Percentiles rank a stretch among this genome's conserved stretches.
phyloP scores from a whole-genome alignment of 1,139 yeast species.

The Geotrichum phurueaensis region DNA sequence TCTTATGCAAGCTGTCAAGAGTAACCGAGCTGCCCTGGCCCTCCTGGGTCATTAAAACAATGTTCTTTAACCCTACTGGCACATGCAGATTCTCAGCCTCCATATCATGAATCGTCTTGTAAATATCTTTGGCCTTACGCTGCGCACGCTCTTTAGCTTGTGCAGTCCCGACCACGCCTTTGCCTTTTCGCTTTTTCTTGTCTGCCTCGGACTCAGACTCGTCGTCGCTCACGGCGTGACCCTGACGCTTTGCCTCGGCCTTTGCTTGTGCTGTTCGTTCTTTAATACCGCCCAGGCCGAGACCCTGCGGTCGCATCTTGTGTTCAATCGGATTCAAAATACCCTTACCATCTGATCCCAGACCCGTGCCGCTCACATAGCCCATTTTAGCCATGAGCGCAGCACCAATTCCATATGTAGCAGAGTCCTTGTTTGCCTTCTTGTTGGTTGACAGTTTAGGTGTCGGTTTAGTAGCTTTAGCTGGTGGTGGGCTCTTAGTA shows the following conservation, averaged over 20 bases:
- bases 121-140: conserved; percentile 28
- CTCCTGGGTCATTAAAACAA: conserved; percentile 31
- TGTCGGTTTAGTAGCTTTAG: background rate
- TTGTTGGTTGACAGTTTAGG: background rate
- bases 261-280: conserved; percentile 34
- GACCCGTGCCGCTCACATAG: conserved; percentile 72
- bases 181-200: conserved; percentile 19
- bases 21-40: conserved; percentile 6
- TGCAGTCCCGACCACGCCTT: conserved; percentile 7
- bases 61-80: conserved; percentile 34
- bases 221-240: conserved; percentile 20
- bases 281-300: conserved; percentile 61
- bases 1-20: conserved; percentile 2
- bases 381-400: conserved; percentile 79
- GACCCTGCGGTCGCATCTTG: conserved; percentile 52
- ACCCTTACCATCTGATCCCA: conserved; percentile 68
- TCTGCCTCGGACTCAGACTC: conserved; percentile 19
- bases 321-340: conserved; percentile 74
- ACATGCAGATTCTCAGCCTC: conserved; percentile 37
- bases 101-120: conserved; percentile 38
- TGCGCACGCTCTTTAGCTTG: conserved; percentile 21
- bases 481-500: background rate
- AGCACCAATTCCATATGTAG: conserved; percentile 82
- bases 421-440: conserved; percentile 6
- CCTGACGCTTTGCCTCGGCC: conserved; percentile 25